Percentiles rank a stretch among this genome's conserved stretches.
Conservation (phyloP, 352 stramenopile genomes). For the Halophytophthora batemanensis region DNA sequence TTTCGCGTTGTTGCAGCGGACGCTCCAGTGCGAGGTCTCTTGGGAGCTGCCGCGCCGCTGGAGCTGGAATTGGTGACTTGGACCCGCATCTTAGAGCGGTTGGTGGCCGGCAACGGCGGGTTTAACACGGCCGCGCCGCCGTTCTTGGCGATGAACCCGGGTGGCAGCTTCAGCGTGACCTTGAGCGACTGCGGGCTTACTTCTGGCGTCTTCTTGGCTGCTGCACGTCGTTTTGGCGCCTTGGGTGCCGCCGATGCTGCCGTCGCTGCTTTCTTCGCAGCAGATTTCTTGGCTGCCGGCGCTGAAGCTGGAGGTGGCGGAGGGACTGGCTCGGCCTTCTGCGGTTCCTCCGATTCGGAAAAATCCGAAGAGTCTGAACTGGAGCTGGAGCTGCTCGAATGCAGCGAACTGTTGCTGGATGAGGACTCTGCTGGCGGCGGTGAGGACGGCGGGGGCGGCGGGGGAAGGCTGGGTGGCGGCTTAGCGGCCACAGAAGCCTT, state of each 20-base stretch:
- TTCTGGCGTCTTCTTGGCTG: slow-evolving; percentile 27
- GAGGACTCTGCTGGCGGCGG: slow-evolving; percentile 20
- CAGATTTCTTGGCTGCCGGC: slow-evolving; percentile 1
- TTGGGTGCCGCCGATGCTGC: slow-evolving; percentile 13
- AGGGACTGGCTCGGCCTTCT: slow-evolving; percentile 15
- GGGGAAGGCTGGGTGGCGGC: slow-evolving; percentile 24
- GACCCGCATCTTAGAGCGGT: slow-evolving; percentile 34
- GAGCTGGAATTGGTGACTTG: slow-evolving; percentile 37
- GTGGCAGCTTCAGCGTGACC: slow-evolving; percentile 57
- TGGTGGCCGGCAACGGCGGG: slow-evolving; percentile 4
- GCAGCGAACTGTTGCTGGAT: slow-evolving; percentile 46
- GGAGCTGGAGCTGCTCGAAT: slow-evolving; percentile 40
- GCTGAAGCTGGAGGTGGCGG: slow-evolving; percentile 22
- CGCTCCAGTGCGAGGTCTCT: slow-evolving; percentile 28
- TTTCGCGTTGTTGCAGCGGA: slow-evolving; percentile 15
- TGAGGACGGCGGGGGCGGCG: slow-evolving; percentile 32
- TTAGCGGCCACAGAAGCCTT: slow-evolving; percentile 10
- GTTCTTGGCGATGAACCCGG: slow-evolving; percentile 41
- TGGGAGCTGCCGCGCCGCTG: slow-evolving; percentile 12
- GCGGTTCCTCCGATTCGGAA: slow-evolving; percentile 32
- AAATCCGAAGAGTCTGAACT: slow-evolving; percentile 53
- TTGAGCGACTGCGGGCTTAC: slow-evolving; percentile 41
- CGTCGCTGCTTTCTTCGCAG: slow-evolving; percentile 15
- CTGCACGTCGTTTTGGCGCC: slow-evolving; percentile 15
- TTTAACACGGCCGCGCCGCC: slow-evolving; percentile 3